These are phyloP conservation scores for Ceratocystis cubensis DNA, from an alignment of 2,329 filamentous ascomycete species.

Conservation along the genomic window DNA sequence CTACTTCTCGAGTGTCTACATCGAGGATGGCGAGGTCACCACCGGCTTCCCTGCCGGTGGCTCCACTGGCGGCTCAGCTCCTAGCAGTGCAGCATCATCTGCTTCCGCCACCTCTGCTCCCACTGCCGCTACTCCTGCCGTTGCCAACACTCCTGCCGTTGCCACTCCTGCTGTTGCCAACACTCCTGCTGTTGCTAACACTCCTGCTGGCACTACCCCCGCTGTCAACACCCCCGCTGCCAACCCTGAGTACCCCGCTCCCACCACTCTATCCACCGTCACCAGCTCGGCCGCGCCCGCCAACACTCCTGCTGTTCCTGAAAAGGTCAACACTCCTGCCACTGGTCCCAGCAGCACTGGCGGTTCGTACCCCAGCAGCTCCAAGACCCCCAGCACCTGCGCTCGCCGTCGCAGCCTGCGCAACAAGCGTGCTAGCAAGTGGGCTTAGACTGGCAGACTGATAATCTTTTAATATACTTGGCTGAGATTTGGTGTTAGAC, in stretches of 20 bases:
- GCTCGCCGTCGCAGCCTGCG: conserved; percentile 15
- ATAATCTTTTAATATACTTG: neutral
- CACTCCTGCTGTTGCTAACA: neutral
- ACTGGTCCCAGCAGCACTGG: conserved; percentile 4
- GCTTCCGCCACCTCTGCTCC: neutral
- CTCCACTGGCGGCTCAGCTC: conserved; percentile 9
- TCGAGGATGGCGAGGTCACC: conserved; percentile 38
- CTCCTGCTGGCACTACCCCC: no score
- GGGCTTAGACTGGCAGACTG: neutral
- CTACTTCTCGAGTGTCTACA: conserved; percentile 59
- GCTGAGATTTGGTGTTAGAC: neutral
- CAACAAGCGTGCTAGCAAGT: conserved; percentile 5
- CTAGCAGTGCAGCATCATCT: conserved; percentile 2
- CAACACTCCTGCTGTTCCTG: conserved; percentile 1
- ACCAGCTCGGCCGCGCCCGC: conserved; percentile 5
- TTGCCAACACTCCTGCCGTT: neutral
- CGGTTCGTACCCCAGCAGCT: neutral
- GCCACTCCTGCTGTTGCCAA: neutral
- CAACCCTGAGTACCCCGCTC: neutral
- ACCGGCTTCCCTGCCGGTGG: conserved; percentile 24
- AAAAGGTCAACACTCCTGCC: conserved; percentile 6
- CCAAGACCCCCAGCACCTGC: conserved; percentile 10
- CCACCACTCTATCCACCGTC: conserved; percentile 16
- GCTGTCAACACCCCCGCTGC: neutral
- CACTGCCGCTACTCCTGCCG: neutral